Base-by-base conservation (phyloP, 257 asterid genomes). In the Solanum acaule region DNA sequence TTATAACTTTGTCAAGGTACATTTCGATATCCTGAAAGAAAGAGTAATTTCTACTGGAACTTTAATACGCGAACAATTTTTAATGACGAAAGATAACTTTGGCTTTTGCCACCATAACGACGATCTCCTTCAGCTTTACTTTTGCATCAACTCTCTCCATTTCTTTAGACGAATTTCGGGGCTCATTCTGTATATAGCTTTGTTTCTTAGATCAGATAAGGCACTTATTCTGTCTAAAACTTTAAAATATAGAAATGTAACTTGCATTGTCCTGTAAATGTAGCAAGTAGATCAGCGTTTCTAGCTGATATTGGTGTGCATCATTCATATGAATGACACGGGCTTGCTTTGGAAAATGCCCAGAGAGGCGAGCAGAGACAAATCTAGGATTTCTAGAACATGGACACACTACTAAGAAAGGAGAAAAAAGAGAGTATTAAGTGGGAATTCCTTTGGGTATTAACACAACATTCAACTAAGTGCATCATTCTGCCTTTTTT, bases 1-100 rank as follows among this genome's bases (percentile, higher is more conserved):
- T 90, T 93, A 93, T 86, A 88, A 89, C 76, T 95, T 94, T 33
- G 84, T 94, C 79, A 71, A 18, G 95, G 99, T 95, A 94, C 15
- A 91, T 84, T 25, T 40, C 3, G 20, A 49, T 82, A 18, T 82
- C 70, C 70, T 31, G 70, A 46, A 81, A 49, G 1, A 29, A 42
- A 29, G 68, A 29, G 25, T 35, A 81, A 25, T 46, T 46, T 81
- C 35, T 81, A 3, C 40, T 82, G 70, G 27, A 46, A 12, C 42
- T 52, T 81, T n/a, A 76, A 23, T n/a, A 38, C 23, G 8, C 10
- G 13, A 38, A 8, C 46, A 42, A 59, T 87, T 9, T 27, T 79
- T 79, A 79, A 27, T 9, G 25, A 8, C 18, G 10, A 79, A 44
- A 44, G 65, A 52, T 79, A 25, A 42, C 38, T 27, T 44, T 44